Conservation (phyloP, 2,329 filamentous ascomycete genomes). For the Sclerotinia glacialis region DNA sequence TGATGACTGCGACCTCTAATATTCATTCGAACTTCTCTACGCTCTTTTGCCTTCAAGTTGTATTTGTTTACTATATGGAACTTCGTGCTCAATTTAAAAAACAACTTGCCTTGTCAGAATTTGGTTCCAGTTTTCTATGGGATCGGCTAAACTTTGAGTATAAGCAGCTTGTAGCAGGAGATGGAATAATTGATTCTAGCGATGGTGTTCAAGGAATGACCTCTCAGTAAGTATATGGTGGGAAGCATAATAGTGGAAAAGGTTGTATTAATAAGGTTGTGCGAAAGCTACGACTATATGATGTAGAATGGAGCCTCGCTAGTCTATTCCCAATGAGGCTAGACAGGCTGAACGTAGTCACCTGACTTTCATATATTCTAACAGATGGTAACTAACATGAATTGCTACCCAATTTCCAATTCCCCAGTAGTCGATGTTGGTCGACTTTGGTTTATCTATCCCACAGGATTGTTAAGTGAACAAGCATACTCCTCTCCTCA, state of each 20-base stretch:
- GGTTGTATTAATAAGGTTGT: too few species aligned
- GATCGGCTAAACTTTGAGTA: neutral
- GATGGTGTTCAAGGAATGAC: too few species aligned
- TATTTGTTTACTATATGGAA: neutral
- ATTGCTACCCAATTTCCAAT: conserved; percentile 11
- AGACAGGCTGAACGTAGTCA: too few species aligned
- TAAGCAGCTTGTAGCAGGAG: neutral
- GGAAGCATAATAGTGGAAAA: too few species aligned
- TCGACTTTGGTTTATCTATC: neutral
- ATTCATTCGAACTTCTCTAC: neutral
- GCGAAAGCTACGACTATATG: too few species aligned
- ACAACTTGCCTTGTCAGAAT: neutral
- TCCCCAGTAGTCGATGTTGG: neutral
- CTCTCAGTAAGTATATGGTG: too few species aligned
- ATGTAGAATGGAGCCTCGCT: too few species aligned
- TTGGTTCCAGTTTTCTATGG: neutral
- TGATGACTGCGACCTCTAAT: neutral
- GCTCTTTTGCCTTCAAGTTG: neutral
- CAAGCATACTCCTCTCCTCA: neutral
- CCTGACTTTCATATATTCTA: too few species aligned
- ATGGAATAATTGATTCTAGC: neutral
- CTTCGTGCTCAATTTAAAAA: neutral
- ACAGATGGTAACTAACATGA: conserved; percentile 5
- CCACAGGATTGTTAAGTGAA: too few species aligned
- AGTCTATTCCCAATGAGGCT: too few species aligned